A percentile compares a stretch with the other conserved stretches of the same genome.
phyloP scores from a whole-genome alignment of 129 eudicot species.

The Pseudognaphalium luteoalbum region DNA sequence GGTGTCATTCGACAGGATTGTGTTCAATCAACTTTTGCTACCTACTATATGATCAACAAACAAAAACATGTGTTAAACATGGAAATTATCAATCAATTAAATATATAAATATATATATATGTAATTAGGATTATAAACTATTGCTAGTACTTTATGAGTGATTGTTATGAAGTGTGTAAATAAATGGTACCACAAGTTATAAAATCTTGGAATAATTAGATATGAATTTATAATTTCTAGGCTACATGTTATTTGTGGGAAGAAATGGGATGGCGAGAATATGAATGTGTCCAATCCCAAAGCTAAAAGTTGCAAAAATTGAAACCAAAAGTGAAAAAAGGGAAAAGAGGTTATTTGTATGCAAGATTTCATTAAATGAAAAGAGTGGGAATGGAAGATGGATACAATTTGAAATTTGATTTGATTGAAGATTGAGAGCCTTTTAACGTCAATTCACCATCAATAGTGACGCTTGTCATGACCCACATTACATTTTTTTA shows the following conservation, averaged over 20 bases:
- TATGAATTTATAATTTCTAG: neutral
- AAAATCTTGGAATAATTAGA: neutral
- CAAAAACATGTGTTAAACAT: constrained; percentile 11
- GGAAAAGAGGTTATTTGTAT: constrained; percentile 10
- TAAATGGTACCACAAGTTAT: constrained; percentile 1
- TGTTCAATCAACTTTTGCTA: constrained; percentile 43
- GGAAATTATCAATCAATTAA: constrained; percentile 6
- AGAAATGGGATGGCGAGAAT: constrained; percentile 26
- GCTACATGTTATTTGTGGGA: constrained; percentile 1
- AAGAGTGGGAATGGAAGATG: constrained; percentile 33
- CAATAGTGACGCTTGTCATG: constrained; percentile 38
- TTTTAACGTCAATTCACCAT: constrained; percentile 32
- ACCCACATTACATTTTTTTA: constrained; percentile 12
- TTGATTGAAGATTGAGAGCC: constrained; percentile 43
- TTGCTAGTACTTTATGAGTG: constrained; percentile 19
- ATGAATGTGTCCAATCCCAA: constrained; percentile 37
- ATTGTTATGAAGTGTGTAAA: constrained; percentile 23
- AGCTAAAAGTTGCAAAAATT: constrained; percentile 33
- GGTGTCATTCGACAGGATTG: constrained; percentile 25
- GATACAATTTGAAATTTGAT: constrained; percentile 28
- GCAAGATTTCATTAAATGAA: constrained; percentile 26
- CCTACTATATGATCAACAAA: constrained; percentile 32
- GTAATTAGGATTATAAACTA: neutral
- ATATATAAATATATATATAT: neutral
- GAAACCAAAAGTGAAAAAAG: constrained; percentile 29